These are phyloP conservation scores for Priceomyces melissophilus DNA, from an alignment of 805 yeast species.

Conservation along the genomic window DNA sequence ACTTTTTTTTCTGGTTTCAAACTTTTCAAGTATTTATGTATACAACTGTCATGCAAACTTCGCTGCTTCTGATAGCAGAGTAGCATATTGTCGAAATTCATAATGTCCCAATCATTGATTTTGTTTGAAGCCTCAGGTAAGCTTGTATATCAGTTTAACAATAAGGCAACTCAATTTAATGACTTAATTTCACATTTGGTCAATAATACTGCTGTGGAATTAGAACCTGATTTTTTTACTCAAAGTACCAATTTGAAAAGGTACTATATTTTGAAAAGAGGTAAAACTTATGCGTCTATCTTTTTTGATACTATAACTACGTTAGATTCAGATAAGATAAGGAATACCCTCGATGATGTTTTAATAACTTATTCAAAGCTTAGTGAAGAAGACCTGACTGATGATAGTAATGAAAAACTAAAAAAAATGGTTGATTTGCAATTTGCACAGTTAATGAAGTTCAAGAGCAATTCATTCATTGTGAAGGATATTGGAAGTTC, in stretches of 20 bases:
- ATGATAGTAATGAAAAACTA: constrained; percentile 16
- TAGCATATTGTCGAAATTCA: background rate
- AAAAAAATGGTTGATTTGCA: constrained; percentile 35
- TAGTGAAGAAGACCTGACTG: constrained; percentile 14
- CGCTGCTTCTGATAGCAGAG: background rate
- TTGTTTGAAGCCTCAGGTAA: constrained; percentile 35
- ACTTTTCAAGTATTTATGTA: background rate
- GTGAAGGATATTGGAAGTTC: background rate
- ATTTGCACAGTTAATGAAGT: constrained; percentile 34
- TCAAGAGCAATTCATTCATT: constrained; percentile 12
- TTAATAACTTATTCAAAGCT: constrained; percentile 31
- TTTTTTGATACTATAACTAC: constrained; percentile 39
- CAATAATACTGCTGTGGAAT: constrained; percentile 30
- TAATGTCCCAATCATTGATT: constrained; percentile 40
- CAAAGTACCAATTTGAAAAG: constrained; percentile 28
- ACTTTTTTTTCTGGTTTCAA: constrained; percentile 41
- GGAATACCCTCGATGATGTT: constrained; percentile 26
- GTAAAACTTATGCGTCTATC: constrained; percentile 29
- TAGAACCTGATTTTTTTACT: constrained; percentile 34
- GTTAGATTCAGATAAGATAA: constrained; percentile 36
- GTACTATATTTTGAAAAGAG: constrained; percentile 29
- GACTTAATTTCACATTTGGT: constrained; percentile 34
- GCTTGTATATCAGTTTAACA: constrained; percentile 34
- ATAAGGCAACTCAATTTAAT: constrained; percentile 35
- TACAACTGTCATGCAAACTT: background rate